Evolutionary conservation across 352 stramenopile species (phyloP).

Genomic region (Globisporangium carolinianum): DNA sequence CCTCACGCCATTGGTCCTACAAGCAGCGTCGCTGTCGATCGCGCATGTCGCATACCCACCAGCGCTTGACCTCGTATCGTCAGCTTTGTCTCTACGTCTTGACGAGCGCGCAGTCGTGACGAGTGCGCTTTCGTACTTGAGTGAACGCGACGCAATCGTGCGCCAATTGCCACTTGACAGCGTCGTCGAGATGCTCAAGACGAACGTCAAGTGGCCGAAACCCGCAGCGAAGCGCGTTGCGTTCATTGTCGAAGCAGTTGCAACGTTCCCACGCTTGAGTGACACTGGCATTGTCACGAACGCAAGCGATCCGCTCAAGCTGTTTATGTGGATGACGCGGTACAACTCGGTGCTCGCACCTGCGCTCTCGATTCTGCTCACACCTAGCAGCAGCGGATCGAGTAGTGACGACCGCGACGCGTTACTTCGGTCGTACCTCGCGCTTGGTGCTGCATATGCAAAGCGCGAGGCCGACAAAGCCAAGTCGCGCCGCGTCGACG

Average conservation of each 20-base stretch:
- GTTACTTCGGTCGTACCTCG: constrained; percentile 26
- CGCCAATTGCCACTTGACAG: constrained; percentile 24
- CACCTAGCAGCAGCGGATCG: constrained; percentile 7
- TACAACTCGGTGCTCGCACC: constrained; percentile 50
- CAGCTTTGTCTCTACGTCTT: background rate
- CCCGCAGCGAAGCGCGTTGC: constrained; percentile 57
- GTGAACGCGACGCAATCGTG: constrained; percentile 17
- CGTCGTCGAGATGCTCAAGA: constrained; percentile 68
- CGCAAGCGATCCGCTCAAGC: constrained; percentile 31
- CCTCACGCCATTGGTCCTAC: constrained; percentile 42
- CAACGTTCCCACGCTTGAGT: constrained; percentile 28
- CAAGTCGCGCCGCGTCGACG: constrained; percentile 32
- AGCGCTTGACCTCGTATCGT: background rate
- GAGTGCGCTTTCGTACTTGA: constrained; percentile 28
- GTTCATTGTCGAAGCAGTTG: constrained; percentile 53
- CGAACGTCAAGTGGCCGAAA: constrained; percentile 71
- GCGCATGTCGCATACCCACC: constrained; percentile 1
- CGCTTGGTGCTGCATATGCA: constrained; percentile 25
- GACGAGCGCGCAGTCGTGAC: constrained; percentile 30
- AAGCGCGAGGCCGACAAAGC: constrained; percentile 14
- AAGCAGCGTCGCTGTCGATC: background rate
- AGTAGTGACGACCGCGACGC: constrained; percentile 3
- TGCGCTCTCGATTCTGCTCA: constrained; percentile 42
- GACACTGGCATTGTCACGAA: too few species aligned
- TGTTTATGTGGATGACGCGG: constrained; percentile 62